phyloP scores from a whole-genome alignment of 108 stramenopile genomes.

The Schizochytrium sp. region DNA sequence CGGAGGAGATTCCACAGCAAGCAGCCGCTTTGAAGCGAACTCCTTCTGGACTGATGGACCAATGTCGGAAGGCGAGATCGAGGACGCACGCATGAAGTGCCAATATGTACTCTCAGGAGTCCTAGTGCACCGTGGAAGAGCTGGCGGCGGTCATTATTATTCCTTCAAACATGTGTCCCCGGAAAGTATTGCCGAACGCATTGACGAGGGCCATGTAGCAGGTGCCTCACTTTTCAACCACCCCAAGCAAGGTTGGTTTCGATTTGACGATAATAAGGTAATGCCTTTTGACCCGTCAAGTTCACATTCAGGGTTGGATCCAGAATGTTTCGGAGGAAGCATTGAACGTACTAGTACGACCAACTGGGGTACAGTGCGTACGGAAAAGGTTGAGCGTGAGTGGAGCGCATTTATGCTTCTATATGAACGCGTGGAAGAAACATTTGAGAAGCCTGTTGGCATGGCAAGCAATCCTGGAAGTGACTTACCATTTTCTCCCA shows the following conservation, averaged over 20 bases:
- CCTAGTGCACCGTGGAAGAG: conserved; percentile 28
- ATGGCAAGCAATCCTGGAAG: background rate
- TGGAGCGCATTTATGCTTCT: conserved; percentile 44
- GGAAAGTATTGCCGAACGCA: background rate
- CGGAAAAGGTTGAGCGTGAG: conserved; percentile 40
- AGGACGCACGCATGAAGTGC: conserved; percentile 29
- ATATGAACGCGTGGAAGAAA: conserved; percentile 46
- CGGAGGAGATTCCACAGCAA: background rate
- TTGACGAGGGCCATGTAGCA: background rate
- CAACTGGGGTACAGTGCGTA: conserved; percentile 21
- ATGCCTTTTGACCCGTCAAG: conserved; percentile 2
- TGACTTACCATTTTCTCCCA: conserved; percentile 1
- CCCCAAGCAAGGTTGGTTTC: conserved; percentile 50
- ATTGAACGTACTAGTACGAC: background rate
- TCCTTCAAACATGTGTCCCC: conserved; percentile 29
- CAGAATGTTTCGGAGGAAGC: conserved; percentile 48
- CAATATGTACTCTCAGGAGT: conserved; percentile 32
- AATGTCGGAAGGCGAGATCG: conserved; percentile 15
- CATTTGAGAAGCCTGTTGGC: background rate
- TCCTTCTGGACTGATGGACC: conserved; percentile 18
- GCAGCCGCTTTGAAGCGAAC: background rate
- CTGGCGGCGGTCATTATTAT: conserved; percentile 58
- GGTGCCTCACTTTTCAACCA: background rate
- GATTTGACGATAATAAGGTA: conserved; percentile 40
- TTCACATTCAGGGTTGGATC: background rate